phyloP scores from a whole-genome alignment of 805 yeast species.

The Nakazawaea populi region DNA sequence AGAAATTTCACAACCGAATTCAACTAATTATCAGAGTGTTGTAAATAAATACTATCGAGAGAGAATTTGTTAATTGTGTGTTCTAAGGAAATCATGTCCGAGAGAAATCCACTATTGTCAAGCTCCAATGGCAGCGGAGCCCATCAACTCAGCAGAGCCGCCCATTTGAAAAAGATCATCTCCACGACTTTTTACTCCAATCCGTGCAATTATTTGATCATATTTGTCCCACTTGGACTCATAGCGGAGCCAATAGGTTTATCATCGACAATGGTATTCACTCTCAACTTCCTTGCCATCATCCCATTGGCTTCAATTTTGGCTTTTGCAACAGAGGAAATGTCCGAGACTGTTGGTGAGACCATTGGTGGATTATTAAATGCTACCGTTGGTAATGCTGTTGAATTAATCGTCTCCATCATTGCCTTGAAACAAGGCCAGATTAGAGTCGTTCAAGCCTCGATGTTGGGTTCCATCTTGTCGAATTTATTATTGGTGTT shows the following conservation, averaged over 20 bases:
- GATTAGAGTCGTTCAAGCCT: constrained; percentile 91
- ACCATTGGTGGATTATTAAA: constrained; percentile 91
- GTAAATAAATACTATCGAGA: too few relatives aligned
- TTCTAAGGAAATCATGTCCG: neutral
- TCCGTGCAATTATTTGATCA: constrained; percentile 67
- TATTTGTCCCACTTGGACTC: constrained; percentile 88
- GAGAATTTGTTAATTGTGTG: too few relatives aligned
- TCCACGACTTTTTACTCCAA: constrained; percentile 7
- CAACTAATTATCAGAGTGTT: too few relatives aligned
- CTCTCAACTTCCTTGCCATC: constrained; percentile 81
- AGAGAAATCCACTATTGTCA: constrained; percentile 1
- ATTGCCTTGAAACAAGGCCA: constrained; percentile 85
- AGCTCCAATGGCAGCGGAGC: neutral
- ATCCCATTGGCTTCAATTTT: constrained; percentile 87
- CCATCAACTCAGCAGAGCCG: neutral
- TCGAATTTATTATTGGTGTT: constrained; percentile 84
- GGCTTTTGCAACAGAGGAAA: constrained; percentile 90
- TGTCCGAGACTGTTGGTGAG: constrained; percentile 82
- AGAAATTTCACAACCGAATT: too few relatives aligned
- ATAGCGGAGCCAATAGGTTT: constrained; percentile 57
- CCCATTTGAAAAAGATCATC: neutral
- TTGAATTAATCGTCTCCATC: constrained; percentile 89
- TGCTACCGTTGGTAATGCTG: constrained; percentile 98
- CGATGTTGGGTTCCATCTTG: constrained; percentile 92
- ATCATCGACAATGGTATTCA: constrained; percentile 51